Base-by-base conservation (phyloP, 2,329 filamentous ascomycete species). In the Calonectria naviculata region DNA sequence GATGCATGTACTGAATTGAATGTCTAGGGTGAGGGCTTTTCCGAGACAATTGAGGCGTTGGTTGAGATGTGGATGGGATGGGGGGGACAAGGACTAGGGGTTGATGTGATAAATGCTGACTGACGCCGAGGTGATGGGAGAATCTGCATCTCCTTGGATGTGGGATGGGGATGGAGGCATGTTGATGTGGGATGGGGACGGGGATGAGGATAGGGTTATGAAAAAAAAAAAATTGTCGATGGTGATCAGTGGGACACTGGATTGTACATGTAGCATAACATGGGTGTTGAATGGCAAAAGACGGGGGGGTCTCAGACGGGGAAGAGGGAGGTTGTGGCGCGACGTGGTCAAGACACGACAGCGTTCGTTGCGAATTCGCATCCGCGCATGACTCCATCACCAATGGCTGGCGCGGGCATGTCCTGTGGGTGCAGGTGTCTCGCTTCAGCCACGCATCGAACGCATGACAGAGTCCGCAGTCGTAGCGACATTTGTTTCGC, bases 371-470 rank as follows among this genome's bases (percentile, higher is more conserved):
- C 68, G 68, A 62, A 66, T 66, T 46, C n/a, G 63, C 63, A 66
- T 46, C 47, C 44, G 52, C 36, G 42, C 62, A 61, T 68, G 66
- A 68, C 47, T 58, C 41, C 19, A 61, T 67, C 65, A 24, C 65
- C 42, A 65, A 28, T 34, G 15, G 65, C 29, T 24, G 31, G 19
- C 65, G 44, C 54, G 52, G 34, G 21, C 31, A 58, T 17, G 52
- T 38, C 42, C 65, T 47, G 41, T 46, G 6, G 44, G 21, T 38
- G 42, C 49, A 61, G n/a, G 60, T 41, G 52, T 36, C 34, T 34
- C 36, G 52, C 60, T 70, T 66, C 46, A 66, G 68, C 68, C 68
- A 66, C 68, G 68, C 68, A 70, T 70, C 61, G 61, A 69, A 61
- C 61, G 67, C 67, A 69, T 69, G 61, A 69, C 58, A 64, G 34